Evolutionary conservation across 1,284 basidiomycete genomes (phyloP).

Genomic region (Grifola frondosa): DNA sequence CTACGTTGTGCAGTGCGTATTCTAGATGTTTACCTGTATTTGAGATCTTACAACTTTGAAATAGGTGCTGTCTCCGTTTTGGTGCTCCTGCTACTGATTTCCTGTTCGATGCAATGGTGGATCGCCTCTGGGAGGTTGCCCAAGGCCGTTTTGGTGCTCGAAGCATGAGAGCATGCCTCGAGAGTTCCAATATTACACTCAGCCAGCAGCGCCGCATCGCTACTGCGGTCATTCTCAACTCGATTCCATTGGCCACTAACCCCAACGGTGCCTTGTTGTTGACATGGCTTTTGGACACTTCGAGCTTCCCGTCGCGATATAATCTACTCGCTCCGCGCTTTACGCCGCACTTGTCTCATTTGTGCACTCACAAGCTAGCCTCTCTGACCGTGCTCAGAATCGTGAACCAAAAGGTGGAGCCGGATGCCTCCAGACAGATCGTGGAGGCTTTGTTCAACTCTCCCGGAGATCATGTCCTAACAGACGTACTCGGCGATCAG

Average conservation of each 20-base stretch:
- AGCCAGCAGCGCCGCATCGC: conserved; percentile 95
- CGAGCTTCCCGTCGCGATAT: conserved; percentile 90
- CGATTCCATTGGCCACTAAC: conserved; percentile 96
- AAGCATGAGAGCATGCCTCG: conserved; percentile 96
- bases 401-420: conserved; percentile 90
- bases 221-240: conserved; percentile 93
- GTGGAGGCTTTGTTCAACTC: conserved; percentile 86
- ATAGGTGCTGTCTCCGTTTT: conserved; percentile 88
- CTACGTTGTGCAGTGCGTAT: conserved; percentile 90
- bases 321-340: conserved; percentile 92
- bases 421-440: conserved; percentile 78
- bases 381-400: conserved; percentile 92
- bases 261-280: conserved; percentile 94
- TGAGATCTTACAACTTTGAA: conserved; percentile 12
- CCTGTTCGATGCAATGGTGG: conserved; percentile 97
- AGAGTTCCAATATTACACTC: conserved; percentile 80
- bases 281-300: conserved; percentile 96
- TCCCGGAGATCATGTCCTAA: conserved; percentile 82
- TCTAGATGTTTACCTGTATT: neutral
- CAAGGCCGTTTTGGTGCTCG: conserved; percentile 97
- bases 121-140: conserved; percentile 97
- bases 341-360: conserved; percentile 91
- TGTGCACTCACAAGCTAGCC: conserved; percentile 98
- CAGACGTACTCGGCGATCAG: conserved; percentile 92
- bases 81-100: conserved; percentile 89